Base-by-base conservation (phyloP, 2,329 filamentous ascomycete genomes). In the Penicillium sp. region DNA sequence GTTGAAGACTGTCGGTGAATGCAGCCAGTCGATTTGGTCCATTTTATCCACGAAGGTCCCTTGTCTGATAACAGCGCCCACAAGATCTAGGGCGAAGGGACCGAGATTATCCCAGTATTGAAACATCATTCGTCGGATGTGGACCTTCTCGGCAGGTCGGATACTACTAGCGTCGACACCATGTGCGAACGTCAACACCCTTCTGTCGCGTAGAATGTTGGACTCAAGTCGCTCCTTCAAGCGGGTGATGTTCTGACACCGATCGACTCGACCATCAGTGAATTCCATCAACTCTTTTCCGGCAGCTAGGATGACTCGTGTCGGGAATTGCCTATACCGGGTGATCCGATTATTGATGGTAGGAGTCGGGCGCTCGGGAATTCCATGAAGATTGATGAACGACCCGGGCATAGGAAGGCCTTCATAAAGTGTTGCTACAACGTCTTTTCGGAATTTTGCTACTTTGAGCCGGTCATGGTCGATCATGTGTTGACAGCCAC, bases 11-110 rank as follows among this genome's bases (percentile, higher is more conserved):
- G 85, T 79, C 0, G 88, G 88, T 17, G 86, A 88, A 69, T 90
- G 88, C 1, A 92, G 76, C 90, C 89, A 94, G 71, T 91, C 88
- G 36, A 92, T 84, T 60, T 82, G 80, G 60, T 83, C 80, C 89
- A 93, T 93, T 75, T 93, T 78, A 42, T 75, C 68, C 22, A 76
- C 68, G 54, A 78, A 79, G 2, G 65, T 66, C 1, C 70, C 69
- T 52, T 78, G 76, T 7, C 76, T 69, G 43, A 77, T 71, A 2
- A 78, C 75, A 5, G 75, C 72, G 1, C 73, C 70, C 26, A 74
- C 64, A 0, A 78, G 68, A 17, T 77, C 73, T 1, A 76, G 64
- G 0, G 68, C 65, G 42, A 77, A 75, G 0, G 69, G 69, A 2
- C 69, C 69, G 6, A 68, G 67, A 36, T 76, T 75, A 7, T 73